Base-by-base conservation (phyloP, 2,329 filamentous ascomycete genomes). In the Samsoniella hepiali region DNA sequence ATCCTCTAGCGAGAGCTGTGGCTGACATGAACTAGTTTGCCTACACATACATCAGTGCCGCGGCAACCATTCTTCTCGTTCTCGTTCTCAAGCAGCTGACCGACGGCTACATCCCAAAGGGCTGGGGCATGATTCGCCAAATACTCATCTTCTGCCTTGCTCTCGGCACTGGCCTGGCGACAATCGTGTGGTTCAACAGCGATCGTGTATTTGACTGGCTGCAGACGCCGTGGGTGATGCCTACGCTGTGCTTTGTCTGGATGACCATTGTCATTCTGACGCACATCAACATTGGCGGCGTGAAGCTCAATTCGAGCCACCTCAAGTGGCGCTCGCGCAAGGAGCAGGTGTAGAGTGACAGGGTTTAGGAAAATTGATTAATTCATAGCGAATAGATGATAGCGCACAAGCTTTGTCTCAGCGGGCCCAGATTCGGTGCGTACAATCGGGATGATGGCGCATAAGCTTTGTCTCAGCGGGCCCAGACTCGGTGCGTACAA, bases 231-330 rank as follows among this genome's bases (percentile, higher is more conserved):
- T 76, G 73, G 75, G 70, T 76, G 22, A 59, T 76, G 31, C 74
- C 74, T 5, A 70, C 70, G 5, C 71, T 77, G 45, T 72, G 70
- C 17, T 64, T 76, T 40, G 67, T 81, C 40, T 76, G 72, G 72
- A 64, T 73, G 17, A 5, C 68, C 22, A 69, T 76, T 38, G 69
- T 77, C 27, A 17, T 72, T 40, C 55, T 76, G 40, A 76, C 75
- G 10, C 75, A 76, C 34, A 17, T 64, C 22, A 61, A 64, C 47
- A 22, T 63, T 50, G 63, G 63, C 11, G 63, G 51, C 4, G 63
- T 75, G 22, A 63, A 63, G 44, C 60, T 63, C 34, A 50, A 57
- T 8, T 15, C 60, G 22, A 57, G 53, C 17, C 60, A 63, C 29
- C 17, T 63, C 17, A 50, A 45, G 51, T 63, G 53, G 53, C 60